Percentiles rank a stretch among this genome's conserved stretches.
Evolutionary conservation across 164 flowering plant genomes (phyloP).

Genomic region (Annona cherimola): DNA sequence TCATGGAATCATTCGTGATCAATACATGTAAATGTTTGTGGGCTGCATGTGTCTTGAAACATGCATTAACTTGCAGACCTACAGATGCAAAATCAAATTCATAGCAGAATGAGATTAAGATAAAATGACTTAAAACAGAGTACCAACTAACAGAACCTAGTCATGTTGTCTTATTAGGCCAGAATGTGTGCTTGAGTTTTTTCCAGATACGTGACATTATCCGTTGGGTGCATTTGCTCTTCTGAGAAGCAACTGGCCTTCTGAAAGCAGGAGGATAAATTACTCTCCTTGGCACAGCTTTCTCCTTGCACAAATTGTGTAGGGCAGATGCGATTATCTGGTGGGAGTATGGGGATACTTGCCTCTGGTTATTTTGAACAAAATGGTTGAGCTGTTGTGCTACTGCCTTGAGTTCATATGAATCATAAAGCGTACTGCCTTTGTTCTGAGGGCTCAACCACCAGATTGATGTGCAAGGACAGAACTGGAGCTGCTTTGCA

Average conservation of each 20-base stretch:
- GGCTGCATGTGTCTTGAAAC: neutral
- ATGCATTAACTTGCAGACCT: neutral
- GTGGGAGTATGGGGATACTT: slow-evolving; percentile 11
- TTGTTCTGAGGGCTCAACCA: slow-evolving; percentile 32
- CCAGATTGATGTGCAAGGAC: slow-evolving; percentile 23
- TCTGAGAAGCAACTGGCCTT: neutral
- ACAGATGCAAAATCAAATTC: neutral
- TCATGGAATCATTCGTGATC: neutral
- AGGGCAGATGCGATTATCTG: slow-evolving; percentile 29
- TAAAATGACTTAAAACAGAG: neutral
- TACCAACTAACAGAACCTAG: neutral
- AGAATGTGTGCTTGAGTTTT: slow-evolving; percentile 25
- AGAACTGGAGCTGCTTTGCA: slow-evolving; percentile 7
- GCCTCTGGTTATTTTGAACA: slow-evolving; percentile 17
- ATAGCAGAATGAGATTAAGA: neutral
- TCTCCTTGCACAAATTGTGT: slow-evolving; percentile 18
- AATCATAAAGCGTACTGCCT: slow-evolving; percentile 45
- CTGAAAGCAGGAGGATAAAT: neutral
- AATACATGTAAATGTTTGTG: neutral
- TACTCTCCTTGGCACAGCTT: slow-evolving; percentile 16
- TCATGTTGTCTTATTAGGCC: neutral
- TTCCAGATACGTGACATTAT: slow-evolving; percentile 36
- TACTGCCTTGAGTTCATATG: slow-evolving; percentile 42
- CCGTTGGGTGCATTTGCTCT: slow-evolving; percentile 10
- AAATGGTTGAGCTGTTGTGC: slow-evolving; percentile 43